Conservation (phyloP, 2,329 filamentous ascomycete genomes). For the Fusarium nurragi region DNA sequence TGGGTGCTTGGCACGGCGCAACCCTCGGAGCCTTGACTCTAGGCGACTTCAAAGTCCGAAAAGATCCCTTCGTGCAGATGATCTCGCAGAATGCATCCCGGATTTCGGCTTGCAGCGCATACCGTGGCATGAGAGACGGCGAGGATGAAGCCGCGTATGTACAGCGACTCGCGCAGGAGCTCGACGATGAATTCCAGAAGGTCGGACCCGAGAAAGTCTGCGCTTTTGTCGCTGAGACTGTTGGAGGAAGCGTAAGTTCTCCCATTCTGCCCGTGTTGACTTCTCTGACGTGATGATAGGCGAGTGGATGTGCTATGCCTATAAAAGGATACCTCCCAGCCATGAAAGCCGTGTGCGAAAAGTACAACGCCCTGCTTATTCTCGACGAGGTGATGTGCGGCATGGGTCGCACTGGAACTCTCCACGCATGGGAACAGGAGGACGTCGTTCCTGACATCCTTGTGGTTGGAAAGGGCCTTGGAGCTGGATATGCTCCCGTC, state of each 20-base stretch:
- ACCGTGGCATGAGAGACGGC: slow-evolving; percentile 1
- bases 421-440: slow-evolving; percentile 73
- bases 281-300: background rate
- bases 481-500: slow-evolving; percentile 44
- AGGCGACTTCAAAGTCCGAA: slow-evolving; percentile 35
- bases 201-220: slow-evolving; percentile 58
- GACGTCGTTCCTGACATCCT: slow-evolving; percentile 68
- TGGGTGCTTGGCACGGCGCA: slow-evolving; percentile 33
- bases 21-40: slow-evolving; percentile 34
- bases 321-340: slow-evolving; percentile 62
- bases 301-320: slow-evolving; percentile 34
- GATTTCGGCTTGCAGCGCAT: slow-evolving; percentile 15
- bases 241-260: slow-evolving; percentile 43
- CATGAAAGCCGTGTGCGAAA: slow-evolving; percentile 62
- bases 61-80: slow-evolving; percentile 31
- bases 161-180: slow-evolving; percentile 52
- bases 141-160: slow-evolving; percentile 51
- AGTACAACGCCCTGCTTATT: slow-evolving; percentile 64
- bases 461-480: slow-evolving; percentile 72
- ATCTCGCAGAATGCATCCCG: slow-evolving; percentile 29
- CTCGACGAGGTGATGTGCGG: slow-evolving; percentile 75
- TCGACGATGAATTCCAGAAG: slow-evolving; percentile 58
- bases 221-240: slow-evolving; percentile 61
- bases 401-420: slow-evolving; percentile 67
- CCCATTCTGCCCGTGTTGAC: rapidly evolving